A percentile compares a stretch with the other conserved stretches of the same genome.
These are phyloP conservation scores for Phytophthora capsici DNA, from an alignment of 352 stramenopile genomes.

Conservation along the genomic window DNA sequence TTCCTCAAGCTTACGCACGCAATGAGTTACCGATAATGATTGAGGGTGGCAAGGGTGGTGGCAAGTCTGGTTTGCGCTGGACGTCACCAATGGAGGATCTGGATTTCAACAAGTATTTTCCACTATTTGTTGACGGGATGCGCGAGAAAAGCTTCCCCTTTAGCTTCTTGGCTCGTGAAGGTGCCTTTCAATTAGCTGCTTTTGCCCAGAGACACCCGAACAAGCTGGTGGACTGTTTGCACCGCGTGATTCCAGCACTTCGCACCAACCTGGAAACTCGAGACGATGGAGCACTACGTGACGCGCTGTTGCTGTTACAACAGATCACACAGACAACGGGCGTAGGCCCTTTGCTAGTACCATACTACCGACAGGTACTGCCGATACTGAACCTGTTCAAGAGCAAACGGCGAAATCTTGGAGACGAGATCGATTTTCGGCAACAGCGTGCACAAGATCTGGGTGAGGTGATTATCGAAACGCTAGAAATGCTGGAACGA, in stretches of 20 bases:
- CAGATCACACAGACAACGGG: constrained; percentile 54
- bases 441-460: constrained; percentile 84
- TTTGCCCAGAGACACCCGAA: constrained; percentile 65
- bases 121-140: constrained; percentile 93
- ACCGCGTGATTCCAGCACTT: constrained; percentile 68
- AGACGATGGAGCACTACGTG: constrained; percentile 55
- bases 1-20: constrained; percentile 65
- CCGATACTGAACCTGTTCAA: constrained; percentile 92
- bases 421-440: constrained; percentile 92
- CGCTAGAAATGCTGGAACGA: constrained; percentile 87
- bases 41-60: constrained; percentile 53
- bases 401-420: constrained; percentile 89
- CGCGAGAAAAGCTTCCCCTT: constrained; percentile 77
- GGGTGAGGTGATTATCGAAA: constrained; percentile 87
- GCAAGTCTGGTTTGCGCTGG: constrained; percentile 54
- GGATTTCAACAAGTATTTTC: constrained; percentile 89
- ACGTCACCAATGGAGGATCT: constrained; percentile 64
- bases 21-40: constrained; percentile 78
- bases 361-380: constrained; percentile 93
- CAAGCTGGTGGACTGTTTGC: constrained; percentile 72
- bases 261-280: constrained; percentile 78
- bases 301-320: constrained; percentile 67
- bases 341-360: constrained; percentile 86
- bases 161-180: constrained; percentile 83
- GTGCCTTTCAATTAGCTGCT: constrained; percentile 83